A percentile compares a stretch with the other conserved stretches of the same genome.
These are phyloP conservation scores for Bacterosira constricta DNA, from an alignment of 108 stramenopile species.

Conservation along the genomic window DNA sequence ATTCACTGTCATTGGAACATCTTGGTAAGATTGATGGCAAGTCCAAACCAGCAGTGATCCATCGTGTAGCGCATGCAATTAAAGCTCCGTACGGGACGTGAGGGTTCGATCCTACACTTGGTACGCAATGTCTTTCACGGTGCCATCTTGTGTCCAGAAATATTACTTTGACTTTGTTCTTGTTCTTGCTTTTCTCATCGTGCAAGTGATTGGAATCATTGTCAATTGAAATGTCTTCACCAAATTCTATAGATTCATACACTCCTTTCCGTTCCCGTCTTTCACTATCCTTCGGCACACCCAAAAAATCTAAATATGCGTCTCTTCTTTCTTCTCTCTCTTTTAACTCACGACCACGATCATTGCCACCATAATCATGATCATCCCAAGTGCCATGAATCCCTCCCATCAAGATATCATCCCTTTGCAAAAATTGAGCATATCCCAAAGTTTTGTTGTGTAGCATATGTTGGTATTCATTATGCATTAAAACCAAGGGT, in stretches of 20 bases:
- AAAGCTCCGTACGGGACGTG: conserved; percentile 50
- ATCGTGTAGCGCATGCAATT: conserved; percentile 74
- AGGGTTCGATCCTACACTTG: conserved; percentile 56
- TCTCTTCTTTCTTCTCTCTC: conserved; percentile 53
- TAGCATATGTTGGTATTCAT: conserved; percentile 64
- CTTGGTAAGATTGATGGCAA: conserved; percentile 30
- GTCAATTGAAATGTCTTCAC: not conserved
- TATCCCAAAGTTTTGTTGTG: conserved; percentile 74
- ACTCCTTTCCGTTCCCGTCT: conserved; percentile 53
- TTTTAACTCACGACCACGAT: conserved; percentile 68
- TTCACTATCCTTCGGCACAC: conserved; percentile 19
- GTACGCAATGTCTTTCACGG: conserved; percentile 78
- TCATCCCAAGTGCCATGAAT: conserved; percentile 88
- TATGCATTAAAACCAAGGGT: conserved; percentile 42
- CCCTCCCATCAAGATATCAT: conserved; percentile 3
- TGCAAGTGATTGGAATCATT: no score
- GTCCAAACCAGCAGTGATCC: conserved; percentile 68
- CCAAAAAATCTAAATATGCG: conserved; percentile 78
- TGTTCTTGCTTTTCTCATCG: conserved; percentile 6
- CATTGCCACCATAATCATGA: conserved; percentile 94
- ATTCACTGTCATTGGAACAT: conserved; percentile 20
- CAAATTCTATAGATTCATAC: conserved; percentile 65
- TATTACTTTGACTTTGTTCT: conserved; percentile 61
- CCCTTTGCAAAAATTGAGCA: conserved; percentile 27
- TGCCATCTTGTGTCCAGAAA: conserved; percentile 85